Evolutionary conservation across 768 basidiomycete genomes (phyloP), one percentile per base, ranked within the genome.

Genomic region (Hygrophoropsis aurantiaca): DNA sequence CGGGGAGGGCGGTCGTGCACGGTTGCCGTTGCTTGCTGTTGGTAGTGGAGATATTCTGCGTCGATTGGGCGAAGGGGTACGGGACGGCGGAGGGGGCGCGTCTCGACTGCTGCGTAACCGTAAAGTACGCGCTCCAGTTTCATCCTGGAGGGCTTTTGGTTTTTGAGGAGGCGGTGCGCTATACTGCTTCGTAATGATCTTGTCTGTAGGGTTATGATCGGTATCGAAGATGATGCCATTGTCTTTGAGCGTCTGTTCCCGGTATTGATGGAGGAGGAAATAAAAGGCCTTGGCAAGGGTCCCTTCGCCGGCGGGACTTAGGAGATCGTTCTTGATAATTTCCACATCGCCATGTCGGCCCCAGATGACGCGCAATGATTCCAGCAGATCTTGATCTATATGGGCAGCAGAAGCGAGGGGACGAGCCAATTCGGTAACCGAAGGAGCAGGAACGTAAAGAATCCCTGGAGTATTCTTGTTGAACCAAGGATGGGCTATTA

Each of bases 231-330:
- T 66, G 42, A 71, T 75, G n/a, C 74, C 77, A 57, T 78, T 73
- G 38, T 81, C 77, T 57, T 79, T 72, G 56, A 82, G 68, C 1
- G 71, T 70, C 46, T 79, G 81, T 56, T 90, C 84, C 49, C 87
- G 80, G 58, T 91, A 88, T 64, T 79, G 79, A 33, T 80, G 73
- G 16, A 95, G 77, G 30, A 95, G 77, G 60, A 86, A 91, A 61
- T 94, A 95, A 65, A 94, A 93, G 0, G 88, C 89, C 62, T 94
- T 94, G 9, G 90, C 87, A 50, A 90, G 78, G 8, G 80, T 79
- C 11, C 87, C 87, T 42, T 79, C 71, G 16, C 84, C 88, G 15
- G 77, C 74, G 10, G 85, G 82, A 23, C 84, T 79, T 52, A 87
- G 78, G 5, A 91, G 72, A 57, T 90, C 88, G 19, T 72, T 62